phyloP scores from a whole-genome alignment of 2,329 filamentous ascomycete species.

The Aspergillus fijiensis region DNA sequence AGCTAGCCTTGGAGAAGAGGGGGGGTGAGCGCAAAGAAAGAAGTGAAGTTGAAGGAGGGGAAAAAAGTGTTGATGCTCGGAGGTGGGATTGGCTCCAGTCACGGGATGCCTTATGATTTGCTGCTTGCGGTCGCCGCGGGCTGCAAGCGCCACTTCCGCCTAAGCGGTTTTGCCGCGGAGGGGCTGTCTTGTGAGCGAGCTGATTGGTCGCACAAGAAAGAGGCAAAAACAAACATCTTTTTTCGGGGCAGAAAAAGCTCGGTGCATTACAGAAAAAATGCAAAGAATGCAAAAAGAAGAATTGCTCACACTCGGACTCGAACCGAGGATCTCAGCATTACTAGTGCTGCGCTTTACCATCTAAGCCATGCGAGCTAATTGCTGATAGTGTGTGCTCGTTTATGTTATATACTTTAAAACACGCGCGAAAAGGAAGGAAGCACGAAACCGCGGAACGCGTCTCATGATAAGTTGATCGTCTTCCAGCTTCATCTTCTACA shows the following conservation, averaged over 20 bases:
- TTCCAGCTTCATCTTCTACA: neutral
- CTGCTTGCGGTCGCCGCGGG: conserved; percentile 21
- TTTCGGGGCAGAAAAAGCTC: neutral
- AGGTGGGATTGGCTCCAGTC: conserved; percentile 24
- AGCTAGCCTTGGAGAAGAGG: neutral
- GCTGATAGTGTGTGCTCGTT: neutral
- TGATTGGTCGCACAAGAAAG: neutral
- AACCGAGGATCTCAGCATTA: neutral
- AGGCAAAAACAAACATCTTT: neutral
- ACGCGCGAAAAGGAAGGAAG: neutral
- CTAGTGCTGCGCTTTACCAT: neutral
- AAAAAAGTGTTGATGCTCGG: conserved; percentile 22
- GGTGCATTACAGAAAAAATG: too few relatives aligned
- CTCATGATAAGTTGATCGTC: neutral
- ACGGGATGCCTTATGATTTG: conserved; percentile 19
- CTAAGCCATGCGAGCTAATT: neutral
- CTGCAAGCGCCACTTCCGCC: conserved; percentile 25
- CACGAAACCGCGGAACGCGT: neutral
- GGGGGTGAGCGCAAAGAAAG: conserved; percentile 8
- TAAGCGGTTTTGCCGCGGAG: conserved; percentile 26
- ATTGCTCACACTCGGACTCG: neutral
- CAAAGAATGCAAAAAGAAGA: neutral
- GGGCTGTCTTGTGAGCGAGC: neutral
- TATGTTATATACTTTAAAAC: neutral
- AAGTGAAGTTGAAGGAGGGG: conserved; percentile 23